These are phyloP conservation scores for Termitomyces sp. DNA, from an alignment of 768 basidiomycete species.

Conservation along the genomic window DNA sequence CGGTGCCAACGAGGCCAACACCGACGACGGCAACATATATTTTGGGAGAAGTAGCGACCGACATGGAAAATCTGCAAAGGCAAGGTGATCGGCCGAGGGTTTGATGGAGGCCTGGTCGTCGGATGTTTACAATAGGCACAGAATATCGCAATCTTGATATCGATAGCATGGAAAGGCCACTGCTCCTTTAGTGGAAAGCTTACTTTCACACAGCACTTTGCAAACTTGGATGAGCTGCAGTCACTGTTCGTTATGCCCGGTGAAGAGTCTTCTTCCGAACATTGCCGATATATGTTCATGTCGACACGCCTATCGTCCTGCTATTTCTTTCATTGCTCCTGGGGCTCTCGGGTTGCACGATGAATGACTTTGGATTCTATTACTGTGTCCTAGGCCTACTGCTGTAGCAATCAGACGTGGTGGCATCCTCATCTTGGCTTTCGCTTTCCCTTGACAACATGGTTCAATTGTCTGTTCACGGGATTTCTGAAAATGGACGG, in stretches of 20 bases:
- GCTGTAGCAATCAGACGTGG: neutral
- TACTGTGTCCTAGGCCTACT: neutral
- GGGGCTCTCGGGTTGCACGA: neutral
- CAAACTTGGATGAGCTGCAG: neutral
- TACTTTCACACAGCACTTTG: neutral
- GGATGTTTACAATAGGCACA: constrained; percentile 4
- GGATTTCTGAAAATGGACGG: neutral
- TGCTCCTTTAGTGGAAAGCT: neutral
- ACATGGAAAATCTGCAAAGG: constrained; percentile 13
- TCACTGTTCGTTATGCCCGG: neutral
- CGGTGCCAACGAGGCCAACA: constrained; percentile 87
- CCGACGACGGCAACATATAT: constrained; percentile 78
- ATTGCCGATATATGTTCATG: neutral
- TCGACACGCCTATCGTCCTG: no score
- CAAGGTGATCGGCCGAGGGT: constrained; percentile 8
- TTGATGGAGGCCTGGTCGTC: neutral
- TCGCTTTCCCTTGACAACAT: neutral
- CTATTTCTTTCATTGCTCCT: neutral
- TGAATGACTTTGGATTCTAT: neutral
- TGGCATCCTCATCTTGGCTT: neutral
- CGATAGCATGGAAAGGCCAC: constrained; percentile 7
- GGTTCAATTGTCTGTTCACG: neutral
- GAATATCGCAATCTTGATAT: constrained; percentile 11
- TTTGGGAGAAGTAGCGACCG: constrained; percentile 13
- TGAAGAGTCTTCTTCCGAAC: neutral